Percentiles rank a stretch among this genome's conserved stretches.
Conservation (phyloP, 768 basidiomycete genomes). For the Nidularia sp. region DNA sequence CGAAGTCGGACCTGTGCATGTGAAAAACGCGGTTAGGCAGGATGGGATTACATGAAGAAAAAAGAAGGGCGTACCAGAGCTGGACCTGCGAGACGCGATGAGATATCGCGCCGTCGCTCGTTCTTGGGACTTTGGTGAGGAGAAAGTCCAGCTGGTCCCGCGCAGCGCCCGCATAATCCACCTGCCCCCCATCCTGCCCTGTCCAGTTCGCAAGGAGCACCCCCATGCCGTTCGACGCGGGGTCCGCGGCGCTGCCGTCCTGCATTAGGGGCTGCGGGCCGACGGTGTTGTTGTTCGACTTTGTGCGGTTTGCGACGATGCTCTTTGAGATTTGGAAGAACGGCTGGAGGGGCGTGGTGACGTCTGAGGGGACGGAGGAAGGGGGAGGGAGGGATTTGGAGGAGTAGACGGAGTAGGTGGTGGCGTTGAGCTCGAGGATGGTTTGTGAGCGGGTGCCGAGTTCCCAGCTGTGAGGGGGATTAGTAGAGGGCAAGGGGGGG, state of each 20-base stretch:
- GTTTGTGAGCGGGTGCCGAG: constrained; percentile 52
- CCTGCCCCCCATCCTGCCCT: constrained; percentile 23
- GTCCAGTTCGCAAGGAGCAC: constrained; percentile 59
- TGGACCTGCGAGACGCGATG: constrained; percentile 69
- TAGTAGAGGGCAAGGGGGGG: neutral
- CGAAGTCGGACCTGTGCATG: constrained; percentile 62
- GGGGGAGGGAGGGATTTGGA: constrained; percentile 31
- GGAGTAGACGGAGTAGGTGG: constrained; percentile 40
- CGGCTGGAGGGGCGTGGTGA: constrained; percentile 36
- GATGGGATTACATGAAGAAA: constrained; percentile 6
- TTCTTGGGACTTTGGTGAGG: constrained; percentile 51
- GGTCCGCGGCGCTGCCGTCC: constrained; percentile 69
- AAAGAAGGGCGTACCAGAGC: constrained; percentile 49
- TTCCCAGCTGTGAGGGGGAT: constrained; percentile 39
- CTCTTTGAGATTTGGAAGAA: constrained; percentile 52
- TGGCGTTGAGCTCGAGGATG: constrained; percentile 41
- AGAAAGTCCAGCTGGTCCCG: constrained; percentile 63
- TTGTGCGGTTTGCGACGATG: constrained; percentile 44
- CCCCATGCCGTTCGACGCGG: constrained; percentile 71
- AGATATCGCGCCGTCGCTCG: constrained; percentile 76
- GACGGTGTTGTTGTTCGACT: constrained; percentile 32
- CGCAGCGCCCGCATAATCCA: constrained; percentile 63
- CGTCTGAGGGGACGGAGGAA: constrained; percentile 20
- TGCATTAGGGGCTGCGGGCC: constrained; percentile 57
- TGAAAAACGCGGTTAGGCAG: neutral